Evolutionary conservation across 139 green algal genomes (phyloP).

Genomic region (Bryopsis sp.): DNA sequence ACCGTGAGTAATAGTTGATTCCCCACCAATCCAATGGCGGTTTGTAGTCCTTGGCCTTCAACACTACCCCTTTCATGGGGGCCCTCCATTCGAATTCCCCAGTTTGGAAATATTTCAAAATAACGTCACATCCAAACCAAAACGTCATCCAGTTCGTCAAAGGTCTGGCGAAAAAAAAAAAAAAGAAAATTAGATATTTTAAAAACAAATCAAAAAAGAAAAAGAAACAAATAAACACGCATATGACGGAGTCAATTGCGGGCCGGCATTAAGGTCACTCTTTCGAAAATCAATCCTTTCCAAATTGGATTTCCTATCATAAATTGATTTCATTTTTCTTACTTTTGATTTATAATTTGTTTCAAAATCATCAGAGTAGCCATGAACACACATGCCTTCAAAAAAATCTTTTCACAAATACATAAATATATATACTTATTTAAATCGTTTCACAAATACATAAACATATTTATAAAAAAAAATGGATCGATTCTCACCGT

Average conservation of each 20-base stretch:
- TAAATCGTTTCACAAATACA: background rate
- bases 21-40: slow-evolving; percentile 18
- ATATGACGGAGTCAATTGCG: background rate
- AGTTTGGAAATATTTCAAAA: background rate
- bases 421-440: background rate
- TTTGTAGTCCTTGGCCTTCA: background rate
- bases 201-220: background rate
- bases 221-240: background rate
- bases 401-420: background rate
- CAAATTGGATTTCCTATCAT: background rate
- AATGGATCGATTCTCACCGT: background rate
- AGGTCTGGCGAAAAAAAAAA: background rate
- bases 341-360: background rate
- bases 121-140: slow-evolving; percentile 2
- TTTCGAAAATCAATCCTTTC: background rate
- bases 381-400: background rate
- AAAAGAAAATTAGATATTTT: background rate
- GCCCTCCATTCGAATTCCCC: slow-evolving; percentile 8
- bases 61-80: background rate
- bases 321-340: background rate
- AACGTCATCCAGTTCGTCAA: slow-evolving; percentile 4
- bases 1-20: slow-evolving; percentile 20
- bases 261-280: background rate
- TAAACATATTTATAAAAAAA: background rate
- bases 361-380: background rate